Evolutionary conservation across 768 basidiomycete species (phyloP), one percentile per base, ranked within the genome.

Genomic region (Wakefieldia striispora): DNA sequence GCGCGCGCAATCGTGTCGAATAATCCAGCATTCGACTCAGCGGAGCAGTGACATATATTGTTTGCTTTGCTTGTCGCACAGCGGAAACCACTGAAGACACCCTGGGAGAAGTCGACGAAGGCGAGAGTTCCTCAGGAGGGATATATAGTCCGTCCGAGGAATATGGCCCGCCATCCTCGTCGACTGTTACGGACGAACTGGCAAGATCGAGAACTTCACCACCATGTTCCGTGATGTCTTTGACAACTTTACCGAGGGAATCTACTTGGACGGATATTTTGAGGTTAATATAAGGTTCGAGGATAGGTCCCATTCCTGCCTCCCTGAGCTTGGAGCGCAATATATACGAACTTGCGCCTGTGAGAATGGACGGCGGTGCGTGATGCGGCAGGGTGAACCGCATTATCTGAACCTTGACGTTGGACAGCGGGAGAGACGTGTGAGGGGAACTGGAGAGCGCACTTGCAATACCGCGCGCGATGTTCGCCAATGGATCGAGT

Each of bases 11-110:
- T 14, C 89, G 77, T 40, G 75, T 84, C 9, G 88, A 84, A 58
- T 88, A 94, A 65, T 92, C 86, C 17, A 93, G 72, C 79, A 91
- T 85, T 58, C 76, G 79, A 59, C 83, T 88, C n/a, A 94, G 75
- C 3, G 91, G 91, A 17, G 86, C 88, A 26, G 83, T 54, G 10
- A 84, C 90, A 50, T 80, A 69, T 21, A 94, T 72, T n/a, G 82
- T 77, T n/a, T 84, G 78, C 64, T 80, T 86, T 43, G 78, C 62
- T 21, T 68, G 71, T 53, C 74, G 70, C 2, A 71, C 55, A 6
- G 62, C 61, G 7, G 64, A 63, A 37, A 68, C 54, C 23, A 53
- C 64, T 20, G 66, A 53, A 23, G 66, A 58, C 29, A 56, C 55
- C 40, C 51, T 59, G 35, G 60, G 73, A 8, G 57, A 72, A 17